Percentiles rank a stretch among this genome's conserved stretches.
Conservation (phyloP, 2,329 filamentous ascomycete species). For the Chaetomiaceae sp. region DNA sequence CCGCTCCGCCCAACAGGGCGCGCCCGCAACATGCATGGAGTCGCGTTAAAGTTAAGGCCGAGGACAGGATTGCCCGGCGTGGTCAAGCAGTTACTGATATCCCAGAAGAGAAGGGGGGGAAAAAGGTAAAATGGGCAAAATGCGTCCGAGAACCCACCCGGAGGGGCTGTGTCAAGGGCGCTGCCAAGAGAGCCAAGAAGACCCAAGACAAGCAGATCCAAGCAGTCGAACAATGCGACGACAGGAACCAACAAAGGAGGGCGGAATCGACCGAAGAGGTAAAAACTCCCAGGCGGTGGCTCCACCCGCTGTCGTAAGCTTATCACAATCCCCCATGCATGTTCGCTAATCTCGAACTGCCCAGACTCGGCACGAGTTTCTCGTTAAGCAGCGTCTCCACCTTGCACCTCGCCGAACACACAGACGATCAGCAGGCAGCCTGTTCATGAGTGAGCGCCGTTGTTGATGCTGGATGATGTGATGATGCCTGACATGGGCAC, state of each 20-base stretch:
- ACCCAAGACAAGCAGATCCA: slow-evolving; percentile 14
- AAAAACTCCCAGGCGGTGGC: slow-evolving; percentile 1
- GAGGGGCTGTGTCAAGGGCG: not conserved
- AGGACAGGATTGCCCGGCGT: not conserved
- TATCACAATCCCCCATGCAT: slow-evolving; percentile 1
- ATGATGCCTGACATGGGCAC: not conserved
- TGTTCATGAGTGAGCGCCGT: no score
- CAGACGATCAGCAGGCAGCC: not conserved
- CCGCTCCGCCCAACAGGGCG: no score
- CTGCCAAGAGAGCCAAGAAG: slow-evolving; percentile 7
- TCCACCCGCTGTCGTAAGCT: slow-evolving; percentile 17
- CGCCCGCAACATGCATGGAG: no score
- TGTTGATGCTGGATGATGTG: no score
- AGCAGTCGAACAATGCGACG: no score
- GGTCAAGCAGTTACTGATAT: slow-evolving; percentile 6
- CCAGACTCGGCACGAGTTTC: not conserved
- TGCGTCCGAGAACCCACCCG: slow-evolving; percentile 1
- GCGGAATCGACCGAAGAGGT: slow-evolving; percentile 9
- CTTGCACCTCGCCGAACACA: not conserved
- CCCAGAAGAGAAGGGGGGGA: no score
- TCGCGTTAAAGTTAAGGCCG: slow-evolving; percentile 12
- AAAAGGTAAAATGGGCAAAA: slow-evolving; percentile 3
- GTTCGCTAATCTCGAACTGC: not conserved
- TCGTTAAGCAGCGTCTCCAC: not conserved
- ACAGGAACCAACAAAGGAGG: no score